A percentile compares a stretch with the other conserved stretches of the same genome.
Evolutionary conservation across 208 protist species (phyloP).

Genomic region (Trypanosoma caninum): DNA sequence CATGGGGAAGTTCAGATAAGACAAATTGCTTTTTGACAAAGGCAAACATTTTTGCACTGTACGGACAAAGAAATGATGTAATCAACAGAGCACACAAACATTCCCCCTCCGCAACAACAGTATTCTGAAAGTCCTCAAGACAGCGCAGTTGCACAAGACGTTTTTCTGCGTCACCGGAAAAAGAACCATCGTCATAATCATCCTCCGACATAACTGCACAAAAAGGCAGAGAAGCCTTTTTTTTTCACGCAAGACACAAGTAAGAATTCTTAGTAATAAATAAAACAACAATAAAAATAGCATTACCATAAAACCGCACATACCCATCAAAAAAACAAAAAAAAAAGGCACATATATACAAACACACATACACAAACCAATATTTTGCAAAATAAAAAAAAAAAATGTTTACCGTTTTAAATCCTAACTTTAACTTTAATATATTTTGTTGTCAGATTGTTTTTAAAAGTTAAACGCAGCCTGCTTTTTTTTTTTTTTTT

Average conservation of each 20-base stretch:
- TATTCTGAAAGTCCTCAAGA: conserved; percentile 57
- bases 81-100: conserved; percentile 75
- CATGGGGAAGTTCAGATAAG: conserved; percentile 32
- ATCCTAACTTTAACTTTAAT: too few species aligned
- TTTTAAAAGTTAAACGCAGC: too few species aligned
- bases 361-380: too few species aligned
- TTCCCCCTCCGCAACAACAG: conserved; percentile 47
- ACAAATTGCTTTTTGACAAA: conserved; percentile 44
- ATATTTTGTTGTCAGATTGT: too few species aligned
- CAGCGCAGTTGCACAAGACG: conserved; percentile 60
- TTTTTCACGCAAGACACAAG: not conserved
- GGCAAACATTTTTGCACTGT: conserved; percentile 44
- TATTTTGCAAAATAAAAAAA: too few species aligned
- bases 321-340: too few species aligned
- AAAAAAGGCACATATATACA: too few species aligned
- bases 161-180: conserved; percentile 34
- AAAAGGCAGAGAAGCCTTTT: not conserved
- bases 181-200: conserved; percentile 31
- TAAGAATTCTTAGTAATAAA: too few species aligned
- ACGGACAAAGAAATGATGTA: conserved; percentile 70
- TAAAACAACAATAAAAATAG: too few species aligned
- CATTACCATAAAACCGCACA: too few species aligned
- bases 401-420: too few species aligned
- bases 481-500: not conserved
- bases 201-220: conserved; percentile 24